Conservation (phyloP, 208 protist species). For the Phytomonas sp. region DNA sequence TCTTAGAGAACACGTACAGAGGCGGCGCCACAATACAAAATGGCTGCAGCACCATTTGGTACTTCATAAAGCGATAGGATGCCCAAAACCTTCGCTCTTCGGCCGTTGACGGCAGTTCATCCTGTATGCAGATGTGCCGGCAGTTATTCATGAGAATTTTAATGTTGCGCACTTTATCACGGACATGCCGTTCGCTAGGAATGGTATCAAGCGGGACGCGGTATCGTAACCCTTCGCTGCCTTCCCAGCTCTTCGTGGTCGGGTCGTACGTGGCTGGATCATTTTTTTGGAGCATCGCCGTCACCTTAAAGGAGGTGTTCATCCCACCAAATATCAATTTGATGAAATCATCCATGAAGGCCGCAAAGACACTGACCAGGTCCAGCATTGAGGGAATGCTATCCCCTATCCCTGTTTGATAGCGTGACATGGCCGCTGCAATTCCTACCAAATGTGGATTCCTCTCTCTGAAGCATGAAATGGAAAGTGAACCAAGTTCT, state of each 20-base stretch:
- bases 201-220: constrained; percentile 72
- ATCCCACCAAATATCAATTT: constrained; percentile 55
- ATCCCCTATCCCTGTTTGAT: constrained; percentile 76
- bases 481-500: neutral
- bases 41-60: constrained; percentile 77
- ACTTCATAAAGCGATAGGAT: constrained; percentile 86
- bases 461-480: neutral
- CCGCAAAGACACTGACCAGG: constrained; percentile 50
- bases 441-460: constrained; percentile 1
- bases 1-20: constrained; percentile 77
- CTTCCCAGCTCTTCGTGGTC: constrained; percentile 57
- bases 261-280: constrained; percentile 40
- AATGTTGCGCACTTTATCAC: constrained; percentile 77
- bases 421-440: constrained; percentile 57
- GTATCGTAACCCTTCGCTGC: constrained; percentile 67
- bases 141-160: constrained; percentile 89
- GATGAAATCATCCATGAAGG: constrained; percentile 65
- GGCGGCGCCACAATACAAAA: constrained; percentile 63
- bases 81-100: constrained; percentile 86
- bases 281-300: constrained; percentile 19
- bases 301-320: constrained; percentile 66
- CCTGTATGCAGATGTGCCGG: constrained; percentile 67
- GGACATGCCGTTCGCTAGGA: constrained; percentile 76
- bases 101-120: constrained; percentile 73
- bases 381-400: constrained; percentile 81